These are phyloP conservation scores for Starmera caribaea DNA, from an alignment of 805 yeast species.

Conservation along the genomic window DNA sequence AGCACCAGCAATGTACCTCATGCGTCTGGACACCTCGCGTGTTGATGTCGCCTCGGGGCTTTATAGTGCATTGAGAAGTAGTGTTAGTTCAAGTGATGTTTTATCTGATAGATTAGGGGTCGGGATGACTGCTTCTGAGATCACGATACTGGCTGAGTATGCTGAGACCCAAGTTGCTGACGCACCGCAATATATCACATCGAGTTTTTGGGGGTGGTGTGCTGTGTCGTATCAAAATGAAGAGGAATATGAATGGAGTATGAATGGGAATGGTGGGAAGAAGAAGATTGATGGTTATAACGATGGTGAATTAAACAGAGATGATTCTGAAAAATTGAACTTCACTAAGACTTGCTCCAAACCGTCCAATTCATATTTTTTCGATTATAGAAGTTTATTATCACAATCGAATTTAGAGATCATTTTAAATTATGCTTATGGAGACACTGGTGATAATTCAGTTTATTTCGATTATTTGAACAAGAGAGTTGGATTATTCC, in stretches of 20 bases:
- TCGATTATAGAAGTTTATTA: conserved; percentile 37
- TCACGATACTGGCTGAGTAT: conserved; percentile 33
- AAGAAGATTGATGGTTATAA: not conserved
- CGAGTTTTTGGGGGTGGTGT: conserved; percentile 36
- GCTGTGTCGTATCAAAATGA: conserved; percentile 21
- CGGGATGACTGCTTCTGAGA: conserved; percentile 39
- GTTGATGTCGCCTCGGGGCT: conserved; percentile 44
- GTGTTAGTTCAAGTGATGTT: conserved; percentile 19
- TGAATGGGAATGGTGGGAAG: not conserved
- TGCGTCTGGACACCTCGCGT: conserved; percentile 38
- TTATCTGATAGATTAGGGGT: conserved; percentile 15
- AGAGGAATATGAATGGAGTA: too few species aligned
- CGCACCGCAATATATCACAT: conserved; percentile 39
- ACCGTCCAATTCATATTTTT: conserved; percentile 16
- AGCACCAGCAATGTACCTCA: not conserved
- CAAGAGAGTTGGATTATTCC: conserved; percentile 12
- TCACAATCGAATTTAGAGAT: conserved; percentile 29
- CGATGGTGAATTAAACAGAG: not conserved
- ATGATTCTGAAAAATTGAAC: not conserved
- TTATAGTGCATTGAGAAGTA: conserved; percentile 31
- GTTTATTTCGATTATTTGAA: conserved; percentile 15
- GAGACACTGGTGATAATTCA: conserved; percentile 18
- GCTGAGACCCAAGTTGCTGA: conserved; percentile 33
- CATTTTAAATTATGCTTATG: conserved; percentile 40
- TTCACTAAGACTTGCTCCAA: not conserved